Conservation (phyloP, 192 early-diverging fungal species). For the Coemansia aciculifera region DNA sequence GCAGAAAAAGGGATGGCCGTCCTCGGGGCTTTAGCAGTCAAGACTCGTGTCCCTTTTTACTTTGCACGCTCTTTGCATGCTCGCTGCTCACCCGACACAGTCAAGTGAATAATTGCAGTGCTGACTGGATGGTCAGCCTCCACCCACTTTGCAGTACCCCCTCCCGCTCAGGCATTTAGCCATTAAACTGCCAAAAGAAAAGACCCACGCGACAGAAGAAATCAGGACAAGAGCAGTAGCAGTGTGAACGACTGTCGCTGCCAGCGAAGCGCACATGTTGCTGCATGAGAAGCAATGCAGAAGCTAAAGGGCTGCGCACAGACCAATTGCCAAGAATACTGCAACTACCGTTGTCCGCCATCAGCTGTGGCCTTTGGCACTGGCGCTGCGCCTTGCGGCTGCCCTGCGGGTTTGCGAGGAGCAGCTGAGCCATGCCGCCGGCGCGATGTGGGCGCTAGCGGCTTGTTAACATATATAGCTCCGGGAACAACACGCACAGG, state of each 20-base stretch:
- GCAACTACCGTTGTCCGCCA: neutral
- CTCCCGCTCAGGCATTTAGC: neutral
- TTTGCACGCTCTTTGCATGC: neutral
- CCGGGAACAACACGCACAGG: slow-evolving; percentile 21
- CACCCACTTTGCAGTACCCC: neutral
- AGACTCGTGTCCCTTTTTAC: slow-evolving; percentile 7
- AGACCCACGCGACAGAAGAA: neutral
- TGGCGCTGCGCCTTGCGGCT: neutral
- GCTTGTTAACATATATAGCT: slow-evolving; percentile 27
- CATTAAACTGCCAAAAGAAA: neutral
- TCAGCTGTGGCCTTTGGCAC: neutral
- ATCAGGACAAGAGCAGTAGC: neutral
- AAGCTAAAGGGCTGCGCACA: neutral
- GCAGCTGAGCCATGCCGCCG: slow-evolving; percentile 12
- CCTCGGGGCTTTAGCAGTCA: slow-evolving; percentile 5
- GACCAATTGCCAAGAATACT: neutral
- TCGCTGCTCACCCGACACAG: slow-evolving; percentile 3
- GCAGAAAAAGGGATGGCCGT: slow-evolving; percentile 5
- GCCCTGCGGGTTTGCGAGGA: neutral
- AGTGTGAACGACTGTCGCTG: neutral
- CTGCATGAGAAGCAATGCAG: neutral
- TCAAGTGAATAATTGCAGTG: neutral
- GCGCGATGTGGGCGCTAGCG: slow-evolving; percentile 10
- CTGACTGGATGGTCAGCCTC: neutral
- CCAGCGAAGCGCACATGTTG: neutral